Base-by-base conservation (phyloP, 148 eudicot species). In the Spergularia bocconei region DNA sequence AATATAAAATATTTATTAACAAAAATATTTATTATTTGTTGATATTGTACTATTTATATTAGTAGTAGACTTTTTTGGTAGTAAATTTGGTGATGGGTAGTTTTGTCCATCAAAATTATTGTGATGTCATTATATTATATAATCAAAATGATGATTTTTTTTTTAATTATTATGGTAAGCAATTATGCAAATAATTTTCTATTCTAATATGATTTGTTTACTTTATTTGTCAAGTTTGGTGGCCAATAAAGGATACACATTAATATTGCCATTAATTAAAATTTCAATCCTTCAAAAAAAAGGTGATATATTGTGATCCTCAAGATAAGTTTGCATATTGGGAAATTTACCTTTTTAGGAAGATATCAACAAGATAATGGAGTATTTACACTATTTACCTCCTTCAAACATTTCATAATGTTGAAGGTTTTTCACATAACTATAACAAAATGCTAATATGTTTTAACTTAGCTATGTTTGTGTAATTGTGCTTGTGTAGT, bases 41-140 rank as follows among this genome's bases (percentile, higher is more conserved):
- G 59, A 44, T 16, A 67, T 21, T 38, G 13, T 25, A 41, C 36
- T 72, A 13, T 71, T 55, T 72, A 7, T 36, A 16, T 36, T 55
- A 33, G 38, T 56, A 53, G 56, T 25, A 69, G 60, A 63, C 73
- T 81, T 67, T 71, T 75, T 82, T 73, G n/a, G 77, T 63, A 75
- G 73, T 79, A 81, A 82, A 83, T 82, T 85, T 85, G 85, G 82
- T 78, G 64, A 74, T 85, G 87, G 87, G 87, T 82, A 85, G 83
- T 79, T 85, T 79, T 74, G 85, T 85, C 85, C 78, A 75, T 84
- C 25, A 36, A 76, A 63, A 64, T 63, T 73, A 51, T 25, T 77
- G 81, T 74, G 75, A 77, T 82, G 78, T 67, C 82, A 75, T 72
- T 79, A 82, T 75, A 67, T 51, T 63, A 44, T 63, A 44, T 44